Percentiles rank a stretch among this genome's conserved stretches.
Evolutionary conservation across 2,329 filamentous ascomycete species (phyloP).

Genomic region (Nigrospora sphaerica): DNA sequence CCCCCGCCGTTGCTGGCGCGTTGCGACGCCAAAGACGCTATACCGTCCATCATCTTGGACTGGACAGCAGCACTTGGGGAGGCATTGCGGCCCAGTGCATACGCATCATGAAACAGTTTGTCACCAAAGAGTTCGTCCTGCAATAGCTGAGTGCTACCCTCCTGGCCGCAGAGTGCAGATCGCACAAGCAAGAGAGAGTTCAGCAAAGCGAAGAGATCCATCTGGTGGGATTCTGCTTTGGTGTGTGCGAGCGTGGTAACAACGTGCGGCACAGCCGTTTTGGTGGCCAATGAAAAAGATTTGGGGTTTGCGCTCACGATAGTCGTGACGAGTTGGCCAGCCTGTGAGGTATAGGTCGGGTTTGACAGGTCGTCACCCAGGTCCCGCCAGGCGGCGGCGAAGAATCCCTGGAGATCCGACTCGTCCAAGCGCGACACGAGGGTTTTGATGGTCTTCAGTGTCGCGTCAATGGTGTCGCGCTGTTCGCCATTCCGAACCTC

Average conservation of each 20-base stretch:
- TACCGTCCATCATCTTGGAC: conserved; percentile 18
- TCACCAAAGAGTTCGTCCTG: conserved; percentile 23
- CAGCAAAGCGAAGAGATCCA: conserved; percentile 44
- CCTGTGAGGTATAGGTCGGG: conserved; percentile 42
- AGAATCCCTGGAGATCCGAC: conserved; percentile 36
- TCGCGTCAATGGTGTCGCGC: conserved; percentile 49
- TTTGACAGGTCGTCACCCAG: conserved; percentile 46
- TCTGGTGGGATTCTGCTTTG: conserved; percentile 41
- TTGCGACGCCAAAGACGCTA: conserved; percentile 18
- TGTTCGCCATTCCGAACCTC: conserved; percentile 56
- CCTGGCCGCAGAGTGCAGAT: conserved; percentile 15
- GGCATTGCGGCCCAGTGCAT: conserved; percentile 16
- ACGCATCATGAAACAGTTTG: conserved; percentile 17
- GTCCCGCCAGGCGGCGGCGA: conserved; percentile 42
- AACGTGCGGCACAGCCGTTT: conserved; percentile 37
- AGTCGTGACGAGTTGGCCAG: conserved; percentile 44
- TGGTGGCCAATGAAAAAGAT: conserved; percentile 40
- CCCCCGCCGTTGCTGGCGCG: conserved; percentile 8
- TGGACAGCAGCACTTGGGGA: conserved; percentile 10
- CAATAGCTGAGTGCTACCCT: conserved; percentile 12
- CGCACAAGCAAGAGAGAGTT: conserved; percentile 36
- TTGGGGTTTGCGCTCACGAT: conserved; percentile 39
- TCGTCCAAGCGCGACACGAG: conserved; percentile 38
- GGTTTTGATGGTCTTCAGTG: conserved; percentile 45
- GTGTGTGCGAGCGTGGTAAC: conserved; percentile 43